Evolutionary conservation across 2,329 filamentous ascomycete genomes (phyloP), one percentile per base, ranked within the genome.

Genomic region (Metarhizium humberi): DNA sequence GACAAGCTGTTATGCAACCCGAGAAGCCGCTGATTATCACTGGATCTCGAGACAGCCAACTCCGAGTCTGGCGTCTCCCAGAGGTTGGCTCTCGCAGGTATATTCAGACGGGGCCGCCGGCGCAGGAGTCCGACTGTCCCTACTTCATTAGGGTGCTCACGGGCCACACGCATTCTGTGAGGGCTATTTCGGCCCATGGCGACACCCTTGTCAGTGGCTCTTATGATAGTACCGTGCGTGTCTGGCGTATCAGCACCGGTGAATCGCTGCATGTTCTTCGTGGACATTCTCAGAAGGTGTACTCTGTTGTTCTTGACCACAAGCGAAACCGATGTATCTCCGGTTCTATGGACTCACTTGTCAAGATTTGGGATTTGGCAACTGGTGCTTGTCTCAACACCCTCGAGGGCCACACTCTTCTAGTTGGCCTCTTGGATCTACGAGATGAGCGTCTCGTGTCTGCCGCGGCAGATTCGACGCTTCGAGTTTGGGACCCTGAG

Each of bases 161-260:
- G 10, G 94, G 94, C 0, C 94, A 99, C 67, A 84, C 84, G 38
- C 92, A 97, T 71, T 97, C 92, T 1, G 94, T 99, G 7, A 89
- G 94, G 52, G 92, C 94, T 42, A 97, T 99, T 63, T 92, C 94
- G 49, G 94, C 94, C 6, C 85, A 97, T 64, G 92, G 88, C 5
- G 94, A 99, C 67, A 96, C 90, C 0, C 79, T 99, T n/a, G 90
- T 99, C 32, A 96, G 92, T 63, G 94, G 94, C 25, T 97, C 92
- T 62, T 99, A 99, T 69, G 94, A 99, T 68, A 92, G 85, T 69
- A 94, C 88, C 0, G 94, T 99, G 5, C 85, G 92, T 40, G 92
- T 99, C 1, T 99, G 94, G 94, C 92, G 88, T 64, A 96, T 99
- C 61, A 97, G 92, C 54, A 99, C 91, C 0, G 94, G 94, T 51